Conservation (phyloP, 192 early-diverging fungal species). For the Paraglomus occultum region DNA sequence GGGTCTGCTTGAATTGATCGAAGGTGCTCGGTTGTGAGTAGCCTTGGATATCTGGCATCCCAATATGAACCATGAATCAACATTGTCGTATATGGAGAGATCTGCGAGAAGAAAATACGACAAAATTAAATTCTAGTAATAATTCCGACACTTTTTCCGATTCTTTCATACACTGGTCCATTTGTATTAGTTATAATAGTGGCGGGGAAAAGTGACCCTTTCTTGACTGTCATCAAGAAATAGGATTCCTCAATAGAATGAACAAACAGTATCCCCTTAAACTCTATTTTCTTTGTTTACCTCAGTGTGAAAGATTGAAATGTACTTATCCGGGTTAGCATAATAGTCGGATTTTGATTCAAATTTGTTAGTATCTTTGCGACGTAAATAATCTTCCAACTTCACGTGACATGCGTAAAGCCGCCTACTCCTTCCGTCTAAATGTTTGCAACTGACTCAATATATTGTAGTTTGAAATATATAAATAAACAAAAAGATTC, state of each 20-base stretch:
- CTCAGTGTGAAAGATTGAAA: conserved; percentile 78
- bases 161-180: not conserved
- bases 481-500: conserved; percentile 28
- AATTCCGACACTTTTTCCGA: conserved; percentile 14
- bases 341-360: conserved; percentile 67
- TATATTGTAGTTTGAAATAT: not conserved
- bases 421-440: conserved; percentile 50
- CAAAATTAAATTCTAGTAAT: not conserved
- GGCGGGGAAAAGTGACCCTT: too few relatives aligned
- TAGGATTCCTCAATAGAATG: too few relatives aligned
- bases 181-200: conserved; percentile 12
- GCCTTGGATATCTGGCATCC: conserved; percentile 80
- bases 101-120: conserved; percentile 35
- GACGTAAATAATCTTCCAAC: conserved; percentile 78
- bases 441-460: conserved; percentile 57
- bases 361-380: conserved; percentile 65
- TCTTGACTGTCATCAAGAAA: too few relatives aligned
- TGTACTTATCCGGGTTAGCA: conserved; percentile 72
- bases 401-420: conserved; percentile 81
- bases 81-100: conserved; percentile 89
- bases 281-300: conserved; percentile 28
- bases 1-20: conserved; percentile 62
- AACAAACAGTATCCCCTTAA: too few relatives aligned
- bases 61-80: conserved; percentile 95
- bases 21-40: conserved; percentile 87